Evolutionary conservation across 306 rosid species (phyloP), one percentile per base, ranked within the genome.

Genomic region (Macrotyloma uniflorum): DNA sequence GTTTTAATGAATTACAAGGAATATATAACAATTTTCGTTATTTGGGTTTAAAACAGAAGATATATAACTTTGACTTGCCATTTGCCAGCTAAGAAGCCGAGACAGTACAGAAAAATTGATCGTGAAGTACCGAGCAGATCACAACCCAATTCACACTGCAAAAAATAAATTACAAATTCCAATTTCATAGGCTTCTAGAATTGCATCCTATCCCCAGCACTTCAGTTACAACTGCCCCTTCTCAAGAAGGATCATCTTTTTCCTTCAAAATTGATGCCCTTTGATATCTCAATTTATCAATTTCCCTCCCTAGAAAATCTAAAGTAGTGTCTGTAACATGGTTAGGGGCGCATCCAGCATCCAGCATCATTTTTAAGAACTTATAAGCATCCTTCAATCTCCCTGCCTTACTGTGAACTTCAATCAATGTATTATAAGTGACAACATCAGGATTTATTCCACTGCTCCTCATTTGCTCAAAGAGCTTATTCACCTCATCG

Each of bases 321-420:
- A 92, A 81, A 51, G 91, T 95, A 0, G 97, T 90, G 83, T 95
- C 98, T 0, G 98, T 92, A 46, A 95, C 93, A 80, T 92, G 97
- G 85, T 92, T 92, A 0, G 97, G 98, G 30, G 76, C 18, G 85
- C 97, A 94, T 67, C 98, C 97, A 18, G 92, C 89, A 74, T 94
- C 95, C 40, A 94, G 62, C 97, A 94, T 94, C 97, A 88, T 88
- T 78, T 91, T 92, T 36, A 92, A 83, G 83, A 90, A 92, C 23
- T 91, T 88, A 78, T 90, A 88, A 23, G 97, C 98, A 28, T 92
- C 97, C 85, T 92, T 90, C 62, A 91, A 80, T 28, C 63, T 87
- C 58, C 98, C 97, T 16, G 93, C 97, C 90, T 92, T 94, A 74
- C 91, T 88, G 62, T 94, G 92, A 87, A 94, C 92, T 88, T 94